A percentile compares a stretch with the other conserved stretches of the same genome.
phyloP scores from a whole-genome alignment of 805 yeast species.

The Lipomyces mesembrius region DNA sequence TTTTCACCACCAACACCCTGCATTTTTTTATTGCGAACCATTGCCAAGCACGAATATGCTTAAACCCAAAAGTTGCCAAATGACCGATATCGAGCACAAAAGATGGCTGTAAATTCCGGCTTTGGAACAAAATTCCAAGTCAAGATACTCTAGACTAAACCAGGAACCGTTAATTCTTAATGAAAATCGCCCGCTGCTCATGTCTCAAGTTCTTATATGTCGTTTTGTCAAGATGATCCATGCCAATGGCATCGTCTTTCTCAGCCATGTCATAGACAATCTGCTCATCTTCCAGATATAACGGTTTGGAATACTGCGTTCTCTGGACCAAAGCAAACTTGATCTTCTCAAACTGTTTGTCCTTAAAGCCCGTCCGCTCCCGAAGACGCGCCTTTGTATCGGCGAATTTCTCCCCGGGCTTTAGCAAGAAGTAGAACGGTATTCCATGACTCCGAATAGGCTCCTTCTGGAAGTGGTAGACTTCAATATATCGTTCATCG shows the following conservation, averaged over 20 bases:
- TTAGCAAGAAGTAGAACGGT: constrained; percentile 77
- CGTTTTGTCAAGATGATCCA: constrained; percentile 86
- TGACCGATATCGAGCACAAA: neutral
- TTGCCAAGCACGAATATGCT: neutral
- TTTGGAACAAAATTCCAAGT: constrained; percentile 49
- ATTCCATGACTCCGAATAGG: constrained; percentile 72
- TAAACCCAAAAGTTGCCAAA: neutral
- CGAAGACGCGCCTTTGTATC: constrained; percentile 72
- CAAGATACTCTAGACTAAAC: constrained; percentile 2
- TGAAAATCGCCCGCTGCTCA: constrained; percentile 62
- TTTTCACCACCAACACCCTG: neutral
- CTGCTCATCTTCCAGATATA: constrained; percentile 52
- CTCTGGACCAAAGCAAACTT: constrained; percentile 61
- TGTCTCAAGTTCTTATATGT: constrained; percentile 57
- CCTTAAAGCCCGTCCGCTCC: constrained; percentile 72
- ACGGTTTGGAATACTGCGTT: constrained; percentile 45
- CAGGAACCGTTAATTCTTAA: constrained; percentile 47
- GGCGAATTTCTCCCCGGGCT: constrained; percentile 66
- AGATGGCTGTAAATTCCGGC: constrained; percentile 47
- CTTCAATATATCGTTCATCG: constrained; percentile 55
- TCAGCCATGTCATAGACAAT: constrained; percentile 61
- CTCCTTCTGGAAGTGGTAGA: constrained; percentile 76
- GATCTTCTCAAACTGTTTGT: constrained; percentile 70
- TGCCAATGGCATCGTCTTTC: constrained; percentile 62
- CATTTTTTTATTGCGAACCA: neutral